Percentiles rank a stretch among this genome's conserved stretches.
Conservation (phyloP, 2,329 filamentous ascomycete genomes). For the Colletotrichum agaves region DNA sequence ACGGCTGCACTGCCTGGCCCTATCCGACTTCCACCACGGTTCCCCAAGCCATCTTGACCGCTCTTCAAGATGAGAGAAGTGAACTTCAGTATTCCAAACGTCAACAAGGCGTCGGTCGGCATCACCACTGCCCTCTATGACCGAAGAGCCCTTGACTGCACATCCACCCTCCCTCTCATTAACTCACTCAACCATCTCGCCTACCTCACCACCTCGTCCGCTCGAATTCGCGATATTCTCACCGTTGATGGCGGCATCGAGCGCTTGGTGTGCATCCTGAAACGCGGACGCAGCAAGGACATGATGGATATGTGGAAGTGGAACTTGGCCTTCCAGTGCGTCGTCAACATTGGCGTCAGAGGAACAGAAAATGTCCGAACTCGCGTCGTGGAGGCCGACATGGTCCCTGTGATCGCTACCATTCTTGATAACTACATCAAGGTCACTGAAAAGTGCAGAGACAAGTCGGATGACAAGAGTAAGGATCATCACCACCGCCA, state of each 20-base stretch:
- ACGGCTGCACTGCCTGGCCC: constrained; percentile 36
- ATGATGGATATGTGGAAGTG: constrained; percentile 99
- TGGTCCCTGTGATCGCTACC: constrained; percentile 98
- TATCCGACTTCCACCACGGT: constrained; percentile 13
- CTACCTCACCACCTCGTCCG: constrained; percentile 97
- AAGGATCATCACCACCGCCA: constrained; percentile 68
- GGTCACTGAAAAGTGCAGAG: constrained; percentile 90
- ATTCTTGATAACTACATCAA: constrained; percentile 99
- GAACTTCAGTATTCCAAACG: constrained; percentile 99
- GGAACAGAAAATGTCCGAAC: constrained; percentile 95
- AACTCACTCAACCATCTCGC: constrained; percentile 99
- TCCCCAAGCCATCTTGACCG: constrained; percentile 6
- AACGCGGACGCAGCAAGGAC: constrained; percentile 95
- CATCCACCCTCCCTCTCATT: constrained; percentile 95
- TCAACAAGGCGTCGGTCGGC: constrained; percentile 98
- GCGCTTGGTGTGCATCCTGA: constrained; percentile 94
- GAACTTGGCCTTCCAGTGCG: constrained; percentile 98
- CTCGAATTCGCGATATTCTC: constrained; percentile 95
- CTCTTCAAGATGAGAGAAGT: constrained; percentile 90
- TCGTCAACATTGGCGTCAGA: constrained; percentile 97
- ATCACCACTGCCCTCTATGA: constrained; percentile 99
- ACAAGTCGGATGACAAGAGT: constrained; percentile 86
- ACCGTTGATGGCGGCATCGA: constrained; percentile 99
- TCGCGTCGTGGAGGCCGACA: constrained; percentile 96
- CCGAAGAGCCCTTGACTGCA: constrained; percentile 96